Evolutionary conservation across 73 alveolate species (phyloP).

Genomic region (Tetrahymena malaccensis): DNA sequence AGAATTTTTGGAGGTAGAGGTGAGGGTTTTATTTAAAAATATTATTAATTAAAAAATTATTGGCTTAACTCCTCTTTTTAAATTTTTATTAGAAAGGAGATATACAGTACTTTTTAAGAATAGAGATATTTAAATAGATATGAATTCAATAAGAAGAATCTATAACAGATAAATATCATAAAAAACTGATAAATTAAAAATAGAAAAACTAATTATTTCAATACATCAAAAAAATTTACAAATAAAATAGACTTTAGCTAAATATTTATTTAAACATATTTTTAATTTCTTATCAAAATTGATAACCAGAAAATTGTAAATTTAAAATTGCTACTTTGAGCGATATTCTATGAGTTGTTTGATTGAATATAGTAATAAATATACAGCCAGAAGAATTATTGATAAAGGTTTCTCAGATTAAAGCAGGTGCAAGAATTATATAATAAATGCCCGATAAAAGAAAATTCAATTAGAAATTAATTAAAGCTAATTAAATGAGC

Average conservation of each 20-base stretch:
- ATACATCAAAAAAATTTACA: too few species aligned
- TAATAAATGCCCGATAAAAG: not conserved
- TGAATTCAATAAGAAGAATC: too few species aligned
- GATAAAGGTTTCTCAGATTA: not conserved
- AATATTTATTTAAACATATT: too few species aligned
- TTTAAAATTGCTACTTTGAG: not conserved
- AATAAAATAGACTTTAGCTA: too few species aligned
- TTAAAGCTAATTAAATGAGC: too few species aligned
- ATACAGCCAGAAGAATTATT: not conserved
- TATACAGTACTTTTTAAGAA: not conserved
- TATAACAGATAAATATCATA: too few species aligned
- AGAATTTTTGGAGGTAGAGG: not conserved
- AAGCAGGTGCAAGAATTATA: not conserved
- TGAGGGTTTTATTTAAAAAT: not conserved
- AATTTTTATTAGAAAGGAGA: not conserved
- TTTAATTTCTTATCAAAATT: too few species aligned
- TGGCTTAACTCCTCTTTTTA: not conserved
- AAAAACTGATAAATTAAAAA: too few species aligned
- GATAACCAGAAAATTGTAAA: not conserved
- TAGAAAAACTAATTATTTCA: too few species aligned
- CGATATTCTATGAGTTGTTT: not conserved
- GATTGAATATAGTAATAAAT: not conserved
- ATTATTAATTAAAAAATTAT: too few species aligned
- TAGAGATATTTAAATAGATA: not conserved
- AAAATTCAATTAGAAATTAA: not conserved